Evolutionary conservation across 1,284 basidiomycete genomes (phyloP).

Genomic region (Boletus mariae): DNA sequence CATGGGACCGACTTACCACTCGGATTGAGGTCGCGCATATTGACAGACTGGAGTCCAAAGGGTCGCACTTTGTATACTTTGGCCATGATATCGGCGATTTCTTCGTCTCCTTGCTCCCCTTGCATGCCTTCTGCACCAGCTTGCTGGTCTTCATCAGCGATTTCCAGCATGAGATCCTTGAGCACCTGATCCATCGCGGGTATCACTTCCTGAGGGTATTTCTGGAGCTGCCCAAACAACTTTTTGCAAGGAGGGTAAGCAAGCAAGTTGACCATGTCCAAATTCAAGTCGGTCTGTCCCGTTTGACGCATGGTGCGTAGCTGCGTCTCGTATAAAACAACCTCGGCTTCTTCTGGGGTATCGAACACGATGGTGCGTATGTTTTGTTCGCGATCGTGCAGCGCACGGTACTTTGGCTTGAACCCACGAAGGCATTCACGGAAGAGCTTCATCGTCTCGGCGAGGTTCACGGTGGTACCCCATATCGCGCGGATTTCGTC

Average conservation of each 20-base stretch:
- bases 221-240: constrained; percentile 75
- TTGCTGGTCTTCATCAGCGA: constrained; percentile 75
- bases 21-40: constrained; percentile 91
- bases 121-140: constrained; percentile 66
- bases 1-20: constrained; percentile 51
- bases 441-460: constrained; percentile 89
- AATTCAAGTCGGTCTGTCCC: constrained; percentile 88
- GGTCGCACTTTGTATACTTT: constrained; percentile 91
- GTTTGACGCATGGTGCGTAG: constrained; percentile 86
- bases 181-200: constrained; percentile 96
- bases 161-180: constrained; percentile 84
- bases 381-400: constrained; percentile 65
- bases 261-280: constrained; percentile 86
- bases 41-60: constrained; percentile 78
- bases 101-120: constrained; percentile 69
- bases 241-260: constrained; percentile 86
- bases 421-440: constrained; percentile 87
- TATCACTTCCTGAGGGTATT: constrained; percentile 95
- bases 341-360: constrained; percentile 66
- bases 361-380: constrained; percentile 52
- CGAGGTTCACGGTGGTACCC: constrained; percentile 93
- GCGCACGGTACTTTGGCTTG: constrained; percentile 88
- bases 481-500: constrained; percentile 89
- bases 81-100: constrained; percentile 75
- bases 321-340: constrained; percentile 77